A percentile compares a stretch with the other conserved stretches of the same genome.
phyloP scores from a whole-genome alignment of 495 filamentous ascomycete genomes.

The Platismatia glauca region DNA sequence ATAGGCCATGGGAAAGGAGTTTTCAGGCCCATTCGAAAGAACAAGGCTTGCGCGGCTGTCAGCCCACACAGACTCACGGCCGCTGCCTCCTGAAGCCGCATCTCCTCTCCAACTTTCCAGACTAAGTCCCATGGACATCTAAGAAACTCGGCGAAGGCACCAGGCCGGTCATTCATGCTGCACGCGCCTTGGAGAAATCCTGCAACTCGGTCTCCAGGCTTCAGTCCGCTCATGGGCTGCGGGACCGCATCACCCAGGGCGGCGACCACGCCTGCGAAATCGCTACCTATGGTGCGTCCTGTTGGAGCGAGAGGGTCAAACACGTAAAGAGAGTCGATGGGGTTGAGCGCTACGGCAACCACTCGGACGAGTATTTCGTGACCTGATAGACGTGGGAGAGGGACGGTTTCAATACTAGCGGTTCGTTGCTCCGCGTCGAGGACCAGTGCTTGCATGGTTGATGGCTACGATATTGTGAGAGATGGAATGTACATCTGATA shows the following conservation, averaged over 20 bases:
- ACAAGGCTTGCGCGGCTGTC: conserved; percentile 7
- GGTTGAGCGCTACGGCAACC: conserved; percentile 5
- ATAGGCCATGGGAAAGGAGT: neutral
- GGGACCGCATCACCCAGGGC: conserved; percentile 3
- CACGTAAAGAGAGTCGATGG: conserved; percentile 9
- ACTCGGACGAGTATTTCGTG: conserved; percentile 4
- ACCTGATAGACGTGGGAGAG: neutral
- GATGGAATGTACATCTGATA: neutral
- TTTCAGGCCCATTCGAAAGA: conserved; percentile 7
- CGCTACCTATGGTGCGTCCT: conserved; percentile 7
- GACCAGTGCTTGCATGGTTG: conserved; percentile 5
- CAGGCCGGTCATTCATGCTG: conserved; percentile 5
- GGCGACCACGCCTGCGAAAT: conserved; percentile 1
- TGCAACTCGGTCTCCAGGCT: conserved; percentile 6
- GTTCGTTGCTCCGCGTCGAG: conserved; percentile 1
- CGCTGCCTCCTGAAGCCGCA: conserved; percentile 9
- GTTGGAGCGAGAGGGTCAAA: conserved; percentile 6
- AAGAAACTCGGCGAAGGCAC: neutral
- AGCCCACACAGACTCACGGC: conserved; percentile 2
- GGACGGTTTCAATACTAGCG: conserved; percentile 6
- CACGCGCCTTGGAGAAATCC: conserved; percentile 5
- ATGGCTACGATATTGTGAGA: neutral
- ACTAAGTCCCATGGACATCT: conserved; percentile 5
- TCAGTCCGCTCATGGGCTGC: neutral
- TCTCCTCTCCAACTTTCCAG: conserved; percentile 11